A percentile compares a stretch with the other conserved stretches of the same genome.
These are phyloP conservation scores for Linderniella brevidens DNA, from an alignment of 257 asterid genomes.

Conservation along the genomic window DNA sequence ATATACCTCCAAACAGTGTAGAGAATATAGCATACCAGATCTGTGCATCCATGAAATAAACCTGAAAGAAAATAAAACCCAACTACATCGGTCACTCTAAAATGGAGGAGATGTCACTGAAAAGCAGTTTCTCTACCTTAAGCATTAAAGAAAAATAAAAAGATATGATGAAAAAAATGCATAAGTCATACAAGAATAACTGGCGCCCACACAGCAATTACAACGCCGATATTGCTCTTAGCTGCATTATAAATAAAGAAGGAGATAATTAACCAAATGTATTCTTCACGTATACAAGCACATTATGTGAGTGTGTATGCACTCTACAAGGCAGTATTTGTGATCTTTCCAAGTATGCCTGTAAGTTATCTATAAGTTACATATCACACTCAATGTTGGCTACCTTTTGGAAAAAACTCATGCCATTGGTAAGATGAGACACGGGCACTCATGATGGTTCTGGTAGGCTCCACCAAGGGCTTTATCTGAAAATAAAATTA, in stretches of 20 bases:
- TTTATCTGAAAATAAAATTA: constrained; percentile 36
- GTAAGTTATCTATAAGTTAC: constrained; percentile 6
- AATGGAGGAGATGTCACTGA: no score
- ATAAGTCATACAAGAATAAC: constrained; percentile 41
- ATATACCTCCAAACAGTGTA: constrained; percentile 92
- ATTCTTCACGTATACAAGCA: no score
- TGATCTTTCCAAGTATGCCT: constrained; percentile 3
- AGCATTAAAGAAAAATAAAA: not conserved
- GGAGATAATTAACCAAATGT: constrained; percentile 8
- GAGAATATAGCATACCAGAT: constrained; percentile 99
- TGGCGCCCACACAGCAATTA: constrained; percentile 63
- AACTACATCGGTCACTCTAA: not conserved
- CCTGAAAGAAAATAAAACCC: constrained; percentile 22
- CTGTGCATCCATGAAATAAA: constrained; percentile 82
- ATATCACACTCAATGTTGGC: constrained; percentile 10
- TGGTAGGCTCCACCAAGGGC: constrained; percentile 81
- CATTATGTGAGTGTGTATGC: no score
- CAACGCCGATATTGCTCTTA: constrained; percentile 75
- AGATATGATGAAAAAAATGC: constrained; percentile 10
- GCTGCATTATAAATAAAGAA: constrained; percentile 40
- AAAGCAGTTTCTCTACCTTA: no score
- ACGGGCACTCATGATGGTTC: constrained; percentile 61
- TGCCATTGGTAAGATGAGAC: constrained; percentile 72
- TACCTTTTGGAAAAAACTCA: constrained; percentile 92
- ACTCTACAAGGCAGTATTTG: no score